phyloP scores from a whole-genome alignment of 129 eudicot genomes.

The Apium graveolens region DNA sequence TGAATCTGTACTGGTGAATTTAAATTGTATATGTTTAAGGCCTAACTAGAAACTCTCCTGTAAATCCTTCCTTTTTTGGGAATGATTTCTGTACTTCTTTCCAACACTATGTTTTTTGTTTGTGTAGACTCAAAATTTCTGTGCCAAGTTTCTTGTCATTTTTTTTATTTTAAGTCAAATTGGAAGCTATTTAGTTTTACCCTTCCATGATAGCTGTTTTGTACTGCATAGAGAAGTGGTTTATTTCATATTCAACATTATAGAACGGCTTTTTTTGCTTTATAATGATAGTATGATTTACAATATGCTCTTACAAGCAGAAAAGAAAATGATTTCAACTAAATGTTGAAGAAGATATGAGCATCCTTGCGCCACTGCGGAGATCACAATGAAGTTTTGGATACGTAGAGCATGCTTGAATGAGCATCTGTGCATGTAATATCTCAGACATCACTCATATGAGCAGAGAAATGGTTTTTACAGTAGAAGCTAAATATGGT shows the following conservation, averaged over 20 bases:
- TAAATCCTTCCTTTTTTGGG: neutral
- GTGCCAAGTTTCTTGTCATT: neutral
- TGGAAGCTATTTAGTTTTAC: neutral
- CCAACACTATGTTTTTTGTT: neutral
- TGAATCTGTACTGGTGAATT: neutral
- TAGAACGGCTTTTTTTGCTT: neutral
- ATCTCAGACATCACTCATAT: neutral
- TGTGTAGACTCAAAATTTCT: neutral
- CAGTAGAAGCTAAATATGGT: neutral
- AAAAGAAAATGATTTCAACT: slow-evolving; percentile 51
- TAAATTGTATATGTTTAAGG: neutral
- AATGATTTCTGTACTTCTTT: neutral
- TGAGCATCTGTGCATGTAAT: neutral
- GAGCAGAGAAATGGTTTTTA: neutral
- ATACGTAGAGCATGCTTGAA: neutral
- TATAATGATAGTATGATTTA: neutral
- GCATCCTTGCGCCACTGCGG: slow-evolving; percentile 52
- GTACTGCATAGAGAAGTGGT: neutral
- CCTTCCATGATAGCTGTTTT: neutral
- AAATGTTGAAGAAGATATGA: slow-evolving; percentile 59
- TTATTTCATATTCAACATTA: neutral
- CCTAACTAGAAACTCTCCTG: neutral
- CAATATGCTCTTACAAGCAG: slow-evolving; percentile 31
- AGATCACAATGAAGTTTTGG: slow-evolving; percentile 23
- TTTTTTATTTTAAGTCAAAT: neutral